Evolutionary conservation across 2,329 filamentous ascomycete species (phyloP).

Genomic region (Kalmusia sp.): DNA sequence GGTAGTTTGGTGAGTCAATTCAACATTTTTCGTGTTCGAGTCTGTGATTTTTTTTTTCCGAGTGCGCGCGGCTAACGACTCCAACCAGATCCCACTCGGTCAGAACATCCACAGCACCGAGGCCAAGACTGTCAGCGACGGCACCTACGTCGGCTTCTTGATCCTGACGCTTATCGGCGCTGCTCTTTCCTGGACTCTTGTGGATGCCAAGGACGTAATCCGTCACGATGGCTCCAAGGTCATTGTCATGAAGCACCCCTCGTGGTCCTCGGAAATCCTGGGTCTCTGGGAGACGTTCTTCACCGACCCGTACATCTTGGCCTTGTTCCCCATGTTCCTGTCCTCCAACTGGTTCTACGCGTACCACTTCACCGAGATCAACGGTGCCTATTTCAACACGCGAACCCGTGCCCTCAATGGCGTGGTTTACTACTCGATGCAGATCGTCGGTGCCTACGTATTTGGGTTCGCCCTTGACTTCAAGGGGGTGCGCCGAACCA

Average conservation of each 20-base stretch:
- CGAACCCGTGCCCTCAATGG: slow-evolving; percentile 80
- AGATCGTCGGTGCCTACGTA: slow-evolving; percentile 77
- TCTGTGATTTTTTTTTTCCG: too few species aligned
- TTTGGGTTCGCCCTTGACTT: slow-evolving; percentile 76
- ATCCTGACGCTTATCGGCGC: slow-evolving; percentile 80
- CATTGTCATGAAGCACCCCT: slow-evolving; percentile 89
- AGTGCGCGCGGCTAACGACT: slow-evolving; percentile 1
- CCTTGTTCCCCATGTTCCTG: slow-evolving; percentile 83
- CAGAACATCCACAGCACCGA: slow-evolving; percentile 70
- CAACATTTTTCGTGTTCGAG: too few species aligned
- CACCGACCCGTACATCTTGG: slow-evolving; percentile 74
- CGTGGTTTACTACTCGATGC: slow-evolving; percentile 78
- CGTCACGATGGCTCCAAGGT: slow-evolving; percentile 79
- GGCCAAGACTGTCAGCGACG: slow-evolving; percentile 67
- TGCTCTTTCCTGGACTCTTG: slow-evolving; percentile 71
- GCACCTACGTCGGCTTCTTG: slow-evolving; percentile 88
- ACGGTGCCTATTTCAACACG: slow-evolving; percentile 73
- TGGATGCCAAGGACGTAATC: slow-evolving; percentile 74
- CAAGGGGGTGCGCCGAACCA: slow-evolving; percentile 63
- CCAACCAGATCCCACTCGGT: slow-evolving; percentile 69
- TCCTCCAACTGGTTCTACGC: slow-evolving; percentile 82
- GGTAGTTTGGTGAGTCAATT: slow-evolving; percentile 69
- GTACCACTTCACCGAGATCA: slow-evolving; percentile 80
- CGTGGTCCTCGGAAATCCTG: slow-evolving; percentile 78
- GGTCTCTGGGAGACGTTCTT: slow-evolving; percentile 78